Percentiles rank a stretch among this genome's conserved stretches.
Evolutionary conservation across 2,329 filamentous ascomycete genomes (phyloP).

Genomic region (Botryotinia calthae): DNA sequence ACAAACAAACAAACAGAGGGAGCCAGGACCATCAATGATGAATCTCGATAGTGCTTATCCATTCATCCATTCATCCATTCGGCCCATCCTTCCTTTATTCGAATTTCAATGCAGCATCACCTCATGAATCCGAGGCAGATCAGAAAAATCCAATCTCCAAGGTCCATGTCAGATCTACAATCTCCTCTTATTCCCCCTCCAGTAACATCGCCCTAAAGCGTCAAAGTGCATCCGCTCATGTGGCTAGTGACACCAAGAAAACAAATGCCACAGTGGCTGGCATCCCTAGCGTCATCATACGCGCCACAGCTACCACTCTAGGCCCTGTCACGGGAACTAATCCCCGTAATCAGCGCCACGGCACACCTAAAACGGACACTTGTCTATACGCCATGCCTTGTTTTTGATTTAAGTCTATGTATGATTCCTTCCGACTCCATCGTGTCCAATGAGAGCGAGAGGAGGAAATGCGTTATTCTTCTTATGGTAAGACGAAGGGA

Average conservation of each 20-base stretch:
- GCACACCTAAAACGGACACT: slow-evolving; percentile 7
- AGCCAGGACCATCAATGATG: not conserved
- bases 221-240: not conserved
- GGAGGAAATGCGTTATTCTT: not conserved
- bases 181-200: not conserved
- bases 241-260: not conserved
- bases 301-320: not conserved
- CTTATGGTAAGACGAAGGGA: not conserved
- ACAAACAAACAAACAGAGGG: not conserved
- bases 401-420: not conserved
- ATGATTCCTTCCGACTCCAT: not conserved
- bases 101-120: not conserved
- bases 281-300: not conserved
- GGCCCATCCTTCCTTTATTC: not conserved
- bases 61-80: not conserved
- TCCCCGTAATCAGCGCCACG: not conserved
- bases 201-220: not conserved
- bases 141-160: not conserved
- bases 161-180: not conserved
- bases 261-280: slow-evolving; percentile 1
- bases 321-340: not conserved
- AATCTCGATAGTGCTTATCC: not conserved
- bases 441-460: not conserved
- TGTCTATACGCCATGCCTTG: slow-evolving; percentile 2
- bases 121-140: not conserved